phyloP scores from a whole-genome alignment of 2,329 filamentous ascomycete genomes.

The Fusarium protoensiforme region DNA sequence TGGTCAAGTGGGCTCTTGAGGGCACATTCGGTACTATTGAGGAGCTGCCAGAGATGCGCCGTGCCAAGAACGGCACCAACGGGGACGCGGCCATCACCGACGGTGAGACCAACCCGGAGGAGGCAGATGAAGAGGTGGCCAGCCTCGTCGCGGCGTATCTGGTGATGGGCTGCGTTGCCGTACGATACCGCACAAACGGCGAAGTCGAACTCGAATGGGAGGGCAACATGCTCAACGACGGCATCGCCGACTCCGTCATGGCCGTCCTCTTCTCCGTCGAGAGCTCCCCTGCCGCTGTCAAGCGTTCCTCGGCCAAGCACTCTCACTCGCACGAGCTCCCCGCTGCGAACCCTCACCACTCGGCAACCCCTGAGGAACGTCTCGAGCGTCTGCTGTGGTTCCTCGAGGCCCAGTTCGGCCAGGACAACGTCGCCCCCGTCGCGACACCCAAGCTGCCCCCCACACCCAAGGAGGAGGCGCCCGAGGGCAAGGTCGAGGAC shows the following conservation, averaged over 20 bases:
- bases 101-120: slow-evolving; percentile 55
- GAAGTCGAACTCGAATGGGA: slow-evolving; percentile 96
- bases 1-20: slow-evolving; percentile 94
- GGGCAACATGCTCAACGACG: slow-evolving; percentile 96
- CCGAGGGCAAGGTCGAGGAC: slow-evolving; percentile 46
- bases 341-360: slow-evolving; percentile 76
- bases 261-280: slow-evolving; percentile 92
- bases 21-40: slow-evolving; percentile 92
- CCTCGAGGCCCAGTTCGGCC: slow-evolving; percentile 94
- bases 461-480: slow-evolving; percentile 49
- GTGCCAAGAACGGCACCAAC: slow-evolving; percentile 47
- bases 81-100: slow-evolving; percentile 53
- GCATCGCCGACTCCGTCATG: slow-evolving; percentile 97
- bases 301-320: slow-evolving; percentile 63
- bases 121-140: slow-evolving; percentile 73
- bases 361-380: slow-evolving; percentile 77
- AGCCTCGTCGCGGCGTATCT: slow-evolving; percentile 67
- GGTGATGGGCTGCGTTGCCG: slow-evolving; percentile 90
- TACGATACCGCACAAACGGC: slow-evolving; percentile 81
- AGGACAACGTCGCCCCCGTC: slow-evolving; percentile 83
- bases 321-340: slow-evolving; percentile 56
- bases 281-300: slow-evolving; percentile 93
- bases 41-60: slow-evolving; percentile 68
- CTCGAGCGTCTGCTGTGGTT: slow-evolving; percentile 92
- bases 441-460: slow-evolving; percentile 68